Evolutionary conservation across 352 stramenopile genomes (phyloP).

Genomic region (Globisporangium nodosum): DNA sequence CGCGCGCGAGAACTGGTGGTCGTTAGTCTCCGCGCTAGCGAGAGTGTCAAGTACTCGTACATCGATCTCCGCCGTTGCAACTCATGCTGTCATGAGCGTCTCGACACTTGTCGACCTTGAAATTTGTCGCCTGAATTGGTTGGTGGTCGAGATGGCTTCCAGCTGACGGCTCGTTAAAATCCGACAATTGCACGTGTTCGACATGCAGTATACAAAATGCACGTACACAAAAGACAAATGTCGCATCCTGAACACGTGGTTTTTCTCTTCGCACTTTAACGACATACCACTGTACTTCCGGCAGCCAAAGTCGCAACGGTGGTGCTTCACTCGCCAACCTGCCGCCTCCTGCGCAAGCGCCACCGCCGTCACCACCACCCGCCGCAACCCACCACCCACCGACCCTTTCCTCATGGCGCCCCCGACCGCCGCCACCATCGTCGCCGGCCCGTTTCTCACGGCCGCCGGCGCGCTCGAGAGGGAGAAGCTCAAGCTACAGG

Average conservation of each 20-base stretch:
- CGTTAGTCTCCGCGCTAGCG: too few species aligned
- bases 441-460: slow-evolving; percentile 49
- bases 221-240: not conserved
- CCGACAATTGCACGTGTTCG: not conserved
- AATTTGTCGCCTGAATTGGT: not conserved
- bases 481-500: slow-evolving; percentile 63
- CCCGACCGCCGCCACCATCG: slow-evolving; percentile 32
- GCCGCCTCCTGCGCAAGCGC: slow-evolving; percentile 14
- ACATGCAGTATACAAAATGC: not conserved
- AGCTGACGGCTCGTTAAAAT: not conserved
- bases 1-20: too few species aligned
- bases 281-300: not conserved
- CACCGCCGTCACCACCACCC: not conserved
- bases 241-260: not conserved
- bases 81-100: too few species aligned
- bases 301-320: too few species aligned
- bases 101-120: too few species aligned
- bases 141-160: not conserved
- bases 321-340: slow-evolving; percentile 22
- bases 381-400: not conserved
- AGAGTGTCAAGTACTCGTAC: too few species aligned
- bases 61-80: too few species aligned
- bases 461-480: slow-evolving; percentile 50
- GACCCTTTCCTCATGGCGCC: slow-evolving; percentile 13
- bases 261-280: not conserved